Base-by-base conservation (phyloP, 345 rosid genomes). In the Hibiscus trionum region DNA sequence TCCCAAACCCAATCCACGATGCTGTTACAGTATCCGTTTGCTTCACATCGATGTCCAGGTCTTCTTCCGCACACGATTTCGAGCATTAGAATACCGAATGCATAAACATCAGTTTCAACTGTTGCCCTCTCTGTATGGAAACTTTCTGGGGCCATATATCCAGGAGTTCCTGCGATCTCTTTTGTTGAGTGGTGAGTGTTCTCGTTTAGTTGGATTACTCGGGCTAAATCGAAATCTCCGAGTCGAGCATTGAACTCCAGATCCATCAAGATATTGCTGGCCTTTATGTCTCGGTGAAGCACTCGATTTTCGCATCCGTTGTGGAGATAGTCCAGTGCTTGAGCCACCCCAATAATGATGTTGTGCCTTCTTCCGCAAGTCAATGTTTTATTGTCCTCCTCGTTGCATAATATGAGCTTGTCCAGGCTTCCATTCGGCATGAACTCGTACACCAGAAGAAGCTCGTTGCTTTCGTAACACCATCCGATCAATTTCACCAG, bases 141-240 rank as follows among this genome's bases (percentile, higher is more conserved):
- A 66, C 79, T 81, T 82, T 93, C 92, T 0, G 97, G 95, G 46
- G 97, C 93, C 91, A 93, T 93, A 77, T 93, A 93, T 3, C 93
- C 91, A 0, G 79, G 86, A 12, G 98, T 93, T 66, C 98, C 88
- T 3, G 93, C 88, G 0, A 92, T 78, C 78, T 83, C 93, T 12
- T 81, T 86, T 0, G 96, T 90, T 0, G 90, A 82, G 76, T 90
- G 88, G 73, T 93, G 93, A 2, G 95, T 86, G 70, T 84, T 77
- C 44, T 86, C 85, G 1, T 79, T 80, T 26, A 67, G 78, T 11
- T 84, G 85, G 16, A 89, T 83, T 44, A 84, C 87, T 55, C 90
- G 69, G 1, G 96, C 94, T 64, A 93, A 84, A 3, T 94, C 90
- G n/a, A 93, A 93, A 77, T 93, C 96, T 0, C 94, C 89, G 0